Evolutionary conservation across 164 flowering plant genomes (phyloP).

Genomic region (Aristolochia californica): DNA sequence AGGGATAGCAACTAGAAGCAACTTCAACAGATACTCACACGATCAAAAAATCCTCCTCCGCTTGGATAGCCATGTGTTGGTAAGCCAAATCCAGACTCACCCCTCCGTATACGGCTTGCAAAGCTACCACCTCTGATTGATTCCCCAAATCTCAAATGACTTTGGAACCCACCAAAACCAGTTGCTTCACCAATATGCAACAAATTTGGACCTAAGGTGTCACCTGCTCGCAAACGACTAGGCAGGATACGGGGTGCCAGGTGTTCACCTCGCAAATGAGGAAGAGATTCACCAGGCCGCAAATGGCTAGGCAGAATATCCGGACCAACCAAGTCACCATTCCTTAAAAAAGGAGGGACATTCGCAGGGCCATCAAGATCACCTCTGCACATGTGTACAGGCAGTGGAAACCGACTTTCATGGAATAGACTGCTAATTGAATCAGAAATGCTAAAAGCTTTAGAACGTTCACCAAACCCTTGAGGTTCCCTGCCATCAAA

Average conservation of each 20-base stretch:
- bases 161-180: slow-evolving; percentile 14
- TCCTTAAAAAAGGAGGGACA: slow-evolving; percentile 24
- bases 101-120: slow-evolving; percentile 14
- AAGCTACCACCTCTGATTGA: slow-evolving; percentile 25
- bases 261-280: slow-evolving; percentile 25
- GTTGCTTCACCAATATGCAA: slow-evolving; percentile 5
- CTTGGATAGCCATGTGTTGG: slow-evolving; percentile 35
- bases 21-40: slow-evolving; percentile 29
- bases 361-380: slow-evolving; percentile 45
- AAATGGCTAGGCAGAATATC: slow-evolving; percentile 17
- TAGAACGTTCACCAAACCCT: slow-evolving; percentile 35
- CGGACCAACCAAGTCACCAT: slow-evolving; percentile 12
- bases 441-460: slow-evolving; percentile 22
- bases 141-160: slow-evolving; percentile 39
- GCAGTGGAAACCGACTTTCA: slow-evolving; percentile 36
- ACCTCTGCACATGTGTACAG: slow-evolving; percentile 39
- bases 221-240: slow-evolving; percentile 19
- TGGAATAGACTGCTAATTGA: slow-evolving; percentile 22
- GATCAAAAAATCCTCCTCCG: slow-evolving; percentile 34
- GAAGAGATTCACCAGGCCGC: slow-evolving; percentile 12
- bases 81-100: slow-evolving; percentile 44
- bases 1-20: neutral
- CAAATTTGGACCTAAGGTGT: slow-evolving; percentile 6
- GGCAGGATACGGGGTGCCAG: slow-evolving; percentile 34
- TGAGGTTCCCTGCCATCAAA: too few species aligned